Evolutionary conservation across 805 yeast species (phyloP), one percentile per base, ranked within the genome.

Genomic region (Pichia ethanolica): DNA sequence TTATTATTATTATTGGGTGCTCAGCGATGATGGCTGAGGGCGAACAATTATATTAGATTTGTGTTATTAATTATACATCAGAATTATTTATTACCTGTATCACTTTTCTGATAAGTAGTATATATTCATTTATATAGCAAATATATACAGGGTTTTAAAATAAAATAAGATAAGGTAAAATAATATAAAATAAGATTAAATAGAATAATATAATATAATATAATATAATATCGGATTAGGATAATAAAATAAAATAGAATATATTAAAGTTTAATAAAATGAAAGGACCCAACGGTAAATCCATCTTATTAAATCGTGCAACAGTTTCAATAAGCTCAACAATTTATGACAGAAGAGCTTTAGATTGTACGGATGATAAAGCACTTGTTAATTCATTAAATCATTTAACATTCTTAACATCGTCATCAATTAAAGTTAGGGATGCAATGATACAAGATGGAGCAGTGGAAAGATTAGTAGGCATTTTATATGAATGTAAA

Each of bases 311-410:
- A 48, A 93, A 91, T 70, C 78, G 84, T 63, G 97, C 99, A 5
- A 89, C 96, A n/a, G 88, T 90, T 32, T 82, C 90, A 30, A 89
- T 91, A 53, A 84, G 96, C 7, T 80, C 96, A 30, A 82, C 91
- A 25, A 78, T 91, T 33, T 91, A 91, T 64, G 98, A 91, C 67
- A 71, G 98, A 51, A 70, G 98, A 45, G 97, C 98, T 0, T 73
- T 91, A 47, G 98, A 93, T 64, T 86, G 90, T 54, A 85, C 96
- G 1, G 80, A 89, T 32, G 90, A 88, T 62, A 81, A 86, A 56
- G 97, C 99, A 1, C 73, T 91, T 50, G 93, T 93, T 52, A 89
- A 89, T 72, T 88, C 97, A 7, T 71, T 91, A 58, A 91, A 90
- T 66, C 95, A 89, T 70, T 73, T 91, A 47, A 88, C 97, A 1